phyloP scores from a whole-genome alignment of 1,284 basidiomycete genomes.

The Sanghuangporus sanghuang region DNA sequence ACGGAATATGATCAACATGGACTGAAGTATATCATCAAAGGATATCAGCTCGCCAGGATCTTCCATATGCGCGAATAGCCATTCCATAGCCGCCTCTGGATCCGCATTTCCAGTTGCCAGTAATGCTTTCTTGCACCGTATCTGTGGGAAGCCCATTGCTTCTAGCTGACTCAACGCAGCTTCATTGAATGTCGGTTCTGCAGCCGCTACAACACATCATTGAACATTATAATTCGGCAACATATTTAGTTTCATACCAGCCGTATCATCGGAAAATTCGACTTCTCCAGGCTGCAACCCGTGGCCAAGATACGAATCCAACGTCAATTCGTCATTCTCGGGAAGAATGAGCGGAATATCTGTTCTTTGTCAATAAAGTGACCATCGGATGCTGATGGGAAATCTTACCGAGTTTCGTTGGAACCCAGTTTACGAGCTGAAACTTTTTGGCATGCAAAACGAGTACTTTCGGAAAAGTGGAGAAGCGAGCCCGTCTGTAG shows the following conservation, averaged over 20 bases:
- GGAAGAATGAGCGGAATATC: slow-evolving; percentile 87
- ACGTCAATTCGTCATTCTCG: slow-evolving; percentile 48
- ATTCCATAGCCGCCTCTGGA: slow-evolving; percentile 87
- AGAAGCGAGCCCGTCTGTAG: slow-evolving; percentile 66
- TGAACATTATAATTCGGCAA: slow-evolving; percentile 9
- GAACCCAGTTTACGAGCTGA: slow-evolving; percentile 96
- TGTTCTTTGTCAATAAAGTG: slow-evolving; percentile 26
- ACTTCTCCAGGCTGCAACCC: slow-evolving; percentile 76
- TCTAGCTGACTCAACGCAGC: slow-evolving; percentile 72
- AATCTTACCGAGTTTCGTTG: slow-evolving; percentile 77
- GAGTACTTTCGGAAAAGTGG: slow-evolving; percentile 86
- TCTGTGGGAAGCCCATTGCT: slow-evolving; percentile 82
- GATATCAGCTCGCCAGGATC: slow-evolving; percentile 61
- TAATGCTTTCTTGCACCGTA: slow-evolving; percentile 85
- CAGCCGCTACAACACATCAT: slow-evolving; percentile 24
- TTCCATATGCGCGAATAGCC: slow-evolving; percentile 95
- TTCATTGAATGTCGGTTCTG: slow-evolving; percentile 63
- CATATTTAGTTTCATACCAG: slow-evolving; percentile 27
- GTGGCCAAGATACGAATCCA: slow-evolving; percentile 68
- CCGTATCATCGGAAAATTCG: slow-evolving; percentile 58
- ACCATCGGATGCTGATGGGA: neutral
- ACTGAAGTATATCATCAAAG: neutral
- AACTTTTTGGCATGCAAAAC: slow-evolving; percentile 94
- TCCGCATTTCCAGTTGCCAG: slow-evolving; percentile 82
- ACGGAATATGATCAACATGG: neutral